Conservation (phyloP, 441 rosid species). For the Daphne laureola region DNA sequence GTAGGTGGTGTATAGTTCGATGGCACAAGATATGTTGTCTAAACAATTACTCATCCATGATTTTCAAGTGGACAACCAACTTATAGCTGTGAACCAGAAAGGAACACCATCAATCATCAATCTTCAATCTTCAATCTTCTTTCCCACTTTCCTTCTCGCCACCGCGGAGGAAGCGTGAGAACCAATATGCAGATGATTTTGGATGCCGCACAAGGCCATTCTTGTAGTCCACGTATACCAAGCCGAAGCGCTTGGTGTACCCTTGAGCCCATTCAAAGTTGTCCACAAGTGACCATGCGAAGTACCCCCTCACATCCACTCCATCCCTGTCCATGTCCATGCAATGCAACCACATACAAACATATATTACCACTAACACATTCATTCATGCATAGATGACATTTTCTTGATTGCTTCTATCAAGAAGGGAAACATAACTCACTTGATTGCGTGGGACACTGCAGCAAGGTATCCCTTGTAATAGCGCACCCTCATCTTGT, state of each 20-base stretch:
- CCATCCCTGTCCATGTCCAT: constrained; percentile 46
- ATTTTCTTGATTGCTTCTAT: neutral
- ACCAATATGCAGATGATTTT: constrained; percentile 87
- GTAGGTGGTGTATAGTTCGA: too few species aligned
- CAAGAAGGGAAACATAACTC: constrained; percentile 14
- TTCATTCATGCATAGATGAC: constrained; percentile 5
- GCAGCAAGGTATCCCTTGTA: constrained; percentile 61
- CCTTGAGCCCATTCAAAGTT: constrained; percentile 93
- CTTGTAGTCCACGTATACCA: constrained; percentile 78
- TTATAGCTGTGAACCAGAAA: too few species aligned
- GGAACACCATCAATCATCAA: too few species aligned
- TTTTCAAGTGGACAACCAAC: too few species aligned
- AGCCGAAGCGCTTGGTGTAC: constrained; percentile 76
- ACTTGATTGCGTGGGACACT: constrained; percentile 75
- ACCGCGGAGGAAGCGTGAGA: constrained; percentile 54
- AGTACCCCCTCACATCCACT: constrained; percentile 76
- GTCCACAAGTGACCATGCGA: constrained; percentile 84
- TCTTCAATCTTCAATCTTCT: constrained; percentile 24
- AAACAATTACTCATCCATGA: too few species aligned
- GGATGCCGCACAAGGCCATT: constrained; percentile 68
- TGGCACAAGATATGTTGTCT: too few species aligned
- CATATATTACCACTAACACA: neutral
- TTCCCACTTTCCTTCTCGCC: constrained; percentile 35
- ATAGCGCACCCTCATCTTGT: constrained; percentile 59
- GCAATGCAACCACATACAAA: neutral